A percentile compares a stretch with the other conserved stretches of the same genome.
Conservation (phyloP, 2,329 filamentous ascomycete species). For the Exutisphaerella laricina region DNA sequence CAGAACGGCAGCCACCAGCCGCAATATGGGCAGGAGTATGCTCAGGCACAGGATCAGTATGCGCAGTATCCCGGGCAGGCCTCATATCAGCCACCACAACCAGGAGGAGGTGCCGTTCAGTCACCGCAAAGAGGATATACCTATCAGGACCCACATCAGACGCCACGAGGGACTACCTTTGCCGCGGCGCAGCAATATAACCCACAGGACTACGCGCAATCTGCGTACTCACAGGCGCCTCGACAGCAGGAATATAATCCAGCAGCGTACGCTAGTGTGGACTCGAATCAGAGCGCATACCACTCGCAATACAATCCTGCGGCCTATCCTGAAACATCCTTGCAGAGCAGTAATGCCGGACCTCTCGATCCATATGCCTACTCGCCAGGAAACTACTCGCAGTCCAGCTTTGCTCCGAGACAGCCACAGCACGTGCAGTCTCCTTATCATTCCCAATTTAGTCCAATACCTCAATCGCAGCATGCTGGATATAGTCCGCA, state of each 20-base stretch:
- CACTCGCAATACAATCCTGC: conserved; percentile 22
- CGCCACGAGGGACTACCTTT: conserved; percentile 18
- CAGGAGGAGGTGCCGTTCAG: conserved; percentile 28
- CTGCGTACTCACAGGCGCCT: conserved; percentile 34
- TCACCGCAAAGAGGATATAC: conserved; percentile 20
- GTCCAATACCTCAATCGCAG: conserved; percentile 17
- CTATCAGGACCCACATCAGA: conserved; percentile 19
- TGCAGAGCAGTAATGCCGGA: conserved; percentile 22
- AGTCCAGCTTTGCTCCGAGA: conserved; percentile 16
- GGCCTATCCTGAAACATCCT: conserved; percentile 21
- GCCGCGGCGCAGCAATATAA: conserved; percentile 59
- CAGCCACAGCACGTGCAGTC: conserved; percentile 14
- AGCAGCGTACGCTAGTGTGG: conserved; percentile 39
- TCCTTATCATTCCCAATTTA: conserved; percentile 19
- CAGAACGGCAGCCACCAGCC: conserved; percentile 24
- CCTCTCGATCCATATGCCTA: conserved; percentile 29
- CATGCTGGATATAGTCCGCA: conserved; percentile 22
- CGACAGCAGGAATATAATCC: conserved; percentile 42
- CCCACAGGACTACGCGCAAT: conserved; percentile 54
- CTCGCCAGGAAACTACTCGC: conserved; percentile 20
- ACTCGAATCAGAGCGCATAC: conserved; percentile 16
- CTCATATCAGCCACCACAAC: conserved; percentile 22
- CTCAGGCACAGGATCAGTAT: conserved; percentile 8
- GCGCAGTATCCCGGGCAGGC: conserved; percentile 24
- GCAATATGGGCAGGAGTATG: conserved; percentile 17